Evolutionary conservation across 352 stramenopile species (phyloP), one percentile per base, ranked within the genome.

Genomic region (Globisporangium okanoganense): DNA sequence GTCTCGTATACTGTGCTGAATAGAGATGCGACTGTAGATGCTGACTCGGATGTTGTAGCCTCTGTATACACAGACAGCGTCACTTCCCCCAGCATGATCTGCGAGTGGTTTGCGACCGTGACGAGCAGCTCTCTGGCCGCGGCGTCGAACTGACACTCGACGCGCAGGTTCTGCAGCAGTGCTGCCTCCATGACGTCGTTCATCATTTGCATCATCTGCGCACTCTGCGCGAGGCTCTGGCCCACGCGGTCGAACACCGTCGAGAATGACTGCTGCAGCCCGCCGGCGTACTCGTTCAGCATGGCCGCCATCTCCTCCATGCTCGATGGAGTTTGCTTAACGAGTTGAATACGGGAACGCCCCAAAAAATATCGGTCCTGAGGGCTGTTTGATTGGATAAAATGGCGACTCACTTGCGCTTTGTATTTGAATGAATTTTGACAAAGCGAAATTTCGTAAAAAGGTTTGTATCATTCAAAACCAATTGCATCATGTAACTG

Each of bases 161-260:
- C 63, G 16, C 57, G 59, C 41, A 92, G 60, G 60, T 78, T 88
- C 71, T 92, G 82, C 56, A 92, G 50, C 74, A 92, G 67, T 54
- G 80, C 78, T 3, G 76, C 67, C 70, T 92, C 82, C 82, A 92
- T 90, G 65, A 90, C 82, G 18, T 76, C 71, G 65, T 92, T 92
- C 82, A 92, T 92, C 77, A 92, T 88, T 45, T 75, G 75, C 82
- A 92, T 90, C 63, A 89, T 71, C 56, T 87, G 70, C 45, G 71
- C 74, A 29, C 80, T 92, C 59, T 90, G 80, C 36, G 67, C 69
- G 27, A 92, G 71, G 35, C 80, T 90, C 59, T 88, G 61, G 12
- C 75, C 80, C 47, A 92, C 76, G 43, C 80, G 79, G 55, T 89
- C 74, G 36, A 89, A 86, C 12, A 89, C 80, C 9, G 70, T 75